These are phyloP conservation scores for Allomyces javanicus DNA, from an alignment of 192 early-diverging fungal species.

Conservation along the genomic window DNA sequence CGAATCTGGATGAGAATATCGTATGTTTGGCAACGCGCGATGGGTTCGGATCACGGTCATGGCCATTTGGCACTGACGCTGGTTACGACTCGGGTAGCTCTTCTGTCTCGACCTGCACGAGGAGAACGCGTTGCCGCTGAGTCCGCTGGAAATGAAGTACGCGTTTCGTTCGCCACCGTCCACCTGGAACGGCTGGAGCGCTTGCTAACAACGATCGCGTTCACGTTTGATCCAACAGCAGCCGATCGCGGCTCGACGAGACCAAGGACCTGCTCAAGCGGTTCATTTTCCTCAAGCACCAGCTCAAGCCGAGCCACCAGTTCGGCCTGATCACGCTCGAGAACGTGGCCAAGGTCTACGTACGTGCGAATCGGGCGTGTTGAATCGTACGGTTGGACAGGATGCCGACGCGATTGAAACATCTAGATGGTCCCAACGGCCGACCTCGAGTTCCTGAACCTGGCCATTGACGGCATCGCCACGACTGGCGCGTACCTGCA, in stretches of 20 bases:
- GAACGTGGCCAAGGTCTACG: not conserved
- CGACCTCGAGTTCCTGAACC: not conserved
- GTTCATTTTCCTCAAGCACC: not conserved
- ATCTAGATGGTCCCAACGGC: no score
- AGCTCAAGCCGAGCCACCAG: not conserved
- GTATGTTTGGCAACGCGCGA: not conserved
- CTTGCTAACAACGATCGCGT: no score
- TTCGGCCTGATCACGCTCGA: not conserved
- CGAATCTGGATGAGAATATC: not conserved
- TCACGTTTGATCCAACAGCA: no score
- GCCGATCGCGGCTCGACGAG: not conserved
- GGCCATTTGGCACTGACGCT: not conserved
- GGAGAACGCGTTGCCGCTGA: not conserved
- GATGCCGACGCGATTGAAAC: no score
- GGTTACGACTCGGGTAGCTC: not conserved
- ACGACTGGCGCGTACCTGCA: not conserved
- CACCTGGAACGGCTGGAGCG: no score
- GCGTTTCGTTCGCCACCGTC: no score
- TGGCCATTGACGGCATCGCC: not conserved
- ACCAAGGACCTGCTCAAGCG: not conserved
- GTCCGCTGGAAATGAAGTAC: not conserved
- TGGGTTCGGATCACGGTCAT: not conserved
- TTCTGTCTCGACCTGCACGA: not conserved
- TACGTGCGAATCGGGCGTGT: not conserved
- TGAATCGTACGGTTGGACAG: no score